These are phyloP conservation scores for Pythium myriotylum DNA, from an alignment of 352 stramenopile genomes.

Conservation along the genomic window DNA sequence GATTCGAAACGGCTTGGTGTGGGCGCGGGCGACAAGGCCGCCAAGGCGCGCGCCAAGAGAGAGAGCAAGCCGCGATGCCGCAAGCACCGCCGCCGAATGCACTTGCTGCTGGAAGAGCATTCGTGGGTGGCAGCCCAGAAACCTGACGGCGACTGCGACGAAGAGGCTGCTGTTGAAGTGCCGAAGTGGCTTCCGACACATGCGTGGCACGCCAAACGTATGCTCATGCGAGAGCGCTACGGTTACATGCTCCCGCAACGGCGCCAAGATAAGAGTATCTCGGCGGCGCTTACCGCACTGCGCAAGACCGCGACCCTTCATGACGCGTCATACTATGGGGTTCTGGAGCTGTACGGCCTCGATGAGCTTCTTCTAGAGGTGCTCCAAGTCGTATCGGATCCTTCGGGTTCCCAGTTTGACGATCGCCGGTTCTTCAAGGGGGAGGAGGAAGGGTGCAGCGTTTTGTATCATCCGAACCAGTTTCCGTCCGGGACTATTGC, in stretches of 20 bases:
- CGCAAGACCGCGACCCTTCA: slow-evolving; percentile 56
- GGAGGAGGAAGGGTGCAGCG: slow-evolving; percentile 44
- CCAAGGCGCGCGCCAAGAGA: slow-evolving; percentile 10
- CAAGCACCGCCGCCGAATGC: slow-evolving; percentile 61
- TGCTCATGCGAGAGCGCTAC: slow-evolving; percentile 59
- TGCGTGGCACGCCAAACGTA: slow-evolving; percentile 79
- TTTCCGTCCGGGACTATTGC: slow-evolving; percentile 71
- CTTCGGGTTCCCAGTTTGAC: slow-evolving; percentile 65
- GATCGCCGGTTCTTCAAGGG: slow-evolving; percentile 55
- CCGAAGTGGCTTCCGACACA: slow-evolving; percentile 65
- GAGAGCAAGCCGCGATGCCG: slow-evolving; percentile 40
- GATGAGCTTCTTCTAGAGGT: slow-evolving; percentile 61
- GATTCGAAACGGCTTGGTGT: neutral
- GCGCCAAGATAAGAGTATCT: slow-evolving; percentile 65
- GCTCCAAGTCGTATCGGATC: slow-evolving; percentile 67
- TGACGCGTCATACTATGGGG: slow-evolving; percentile 63
- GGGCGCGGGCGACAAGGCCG: neutral
- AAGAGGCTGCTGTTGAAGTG: slow-evolving; percentile 6
- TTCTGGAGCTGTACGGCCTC: slow-evolving; percentile 67
- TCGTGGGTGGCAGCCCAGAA: slow-evolving; percentile 30
- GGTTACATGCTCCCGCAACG: slow-evolving; percentile 50
- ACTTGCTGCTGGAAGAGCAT: slow-evolving; percentile 42
- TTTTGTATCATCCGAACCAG: slow-evolving; percentile 55
- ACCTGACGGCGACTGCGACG: neutral
- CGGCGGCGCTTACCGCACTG: slow-evolving; percentile 59